These are phyloP conservation scores for Starmerella apicola DNA, from an alignment of 805 yeast species.

Conservation along the genomic window DNA sequence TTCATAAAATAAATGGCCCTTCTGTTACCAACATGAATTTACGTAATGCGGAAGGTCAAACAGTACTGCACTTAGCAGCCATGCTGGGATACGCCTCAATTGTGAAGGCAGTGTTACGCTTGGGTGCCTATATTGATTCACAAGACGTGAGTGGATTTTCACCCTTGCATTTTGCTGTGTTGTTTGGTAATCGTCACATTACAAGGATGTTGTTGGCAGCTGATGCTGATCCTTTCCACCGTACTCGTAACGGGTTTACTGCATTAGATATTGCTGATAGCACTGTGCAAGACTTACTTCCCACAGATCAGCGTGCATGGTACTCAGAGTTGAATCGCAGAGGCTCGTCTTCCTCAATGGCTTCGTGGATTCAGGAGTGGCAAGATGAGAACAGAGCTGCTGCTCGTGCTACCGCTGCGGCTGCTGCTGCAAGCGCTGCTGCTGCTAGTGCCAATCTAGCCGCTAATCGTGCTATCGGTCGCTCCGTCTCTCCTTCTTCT, in stretches of 20 bases:
- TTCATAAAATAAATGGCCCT: slow-evolving; percentile 25
- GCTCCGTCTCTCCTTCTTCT: no score
- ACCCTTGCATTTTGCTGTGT: slow-evolving; percentile 76
- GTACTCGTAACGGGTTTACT: slow-evolving; percentile 26
- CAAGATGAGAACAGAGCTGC: slow-evolving; percentile 5
- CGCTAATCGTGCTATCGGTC: not conserved
- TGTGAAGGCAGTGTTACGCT: slow-evolving; percentile 49
- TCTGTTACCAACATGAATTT: slow-evolving; percentile 60
- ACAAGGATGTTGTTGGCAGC: slow-evolving; percentile 19
- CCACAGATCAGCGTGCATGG: slow-evolving; percentile 21
- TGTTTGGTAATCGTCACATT: slow-evolving; percentile 55
- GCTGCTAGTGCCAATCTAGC: no score
- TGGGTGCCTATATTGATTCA: slow-evolving; percentile 45
- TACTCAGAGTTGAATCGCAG: slow-evolving; percentile 19
- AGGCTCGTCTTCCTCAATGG: slow-evolving; percentile 21
- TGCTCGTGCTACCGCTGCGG: no score
- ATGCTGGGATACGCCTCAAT: slow-evolving; percentile 57
- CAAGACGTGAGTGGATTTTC: slow-evolving; percentile 73
- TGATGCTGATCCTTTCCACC: slow-evolving; percentile 24
- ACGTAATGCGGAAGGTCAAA: slow-evolving; percentile 73
- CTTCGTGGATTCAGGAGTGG: slow-evolving; percentile 9
- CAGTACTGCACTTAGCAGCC: slow-evolving; percentile 76
- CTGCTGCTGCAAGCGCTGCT: no score
- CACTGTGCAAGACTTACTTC: slow-evolving; percentile 21
- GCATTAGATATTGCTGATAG: slow-evolving; percentile 28